Percentiles rank a stretch among this genome's conserved stretches.
phyloP scores from a whole-genome alignment of 306 rosid genomes.

The Alnus rubra region DNA sequence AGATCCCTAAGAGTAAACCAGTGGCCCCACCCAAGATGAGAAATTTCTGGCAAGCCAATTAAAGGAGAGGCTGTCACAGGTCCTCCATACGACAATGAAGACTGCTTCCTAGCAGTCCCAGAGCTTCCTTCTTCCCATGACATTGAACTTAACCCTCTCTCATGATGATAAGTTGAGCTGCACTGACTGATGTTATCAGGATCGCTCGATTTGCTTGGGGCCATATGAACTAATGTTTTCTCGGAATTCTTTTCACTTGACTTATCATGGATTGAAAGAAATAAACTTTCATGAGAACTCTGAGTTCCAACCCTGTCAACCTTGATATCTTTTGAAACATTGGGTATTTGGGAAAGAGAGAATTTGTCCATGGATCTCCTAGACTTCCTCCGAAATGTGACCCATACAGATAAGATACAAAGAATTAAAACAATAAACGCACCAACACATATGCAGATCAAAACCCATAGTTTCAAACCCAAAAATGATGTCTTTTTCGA shows the following conservation, averaged over 20 bases:
- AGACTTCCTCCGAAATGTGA: slow-evolving; percentile 73
- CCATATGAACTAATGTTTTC: slow-evolving; percentile 59
- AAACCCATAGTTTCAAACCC: slow-evolving; percentile 83
- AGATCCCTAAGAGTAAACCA: slow-evolving; percentile 99
- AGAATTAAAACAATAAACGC: slow-evolving; percentile 79
- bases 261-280: slow-evolving; percentile 51
- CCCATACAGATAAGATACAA: slow-evolving; percentile 76
- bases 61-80: slow-evolving; percentile 78
- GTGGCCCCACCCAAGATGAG: slow-evolving; percentile 99
- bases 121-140: slow-evolving; percentile 93
- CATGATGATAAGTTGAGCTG: slow-evolving; percentile 79
- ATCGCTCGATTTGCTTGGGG: slow-evolving; percentile 64
- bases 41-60: slow-evolving; percentile 84
- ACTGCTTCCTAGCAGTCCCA: slow-evolving; percentile 63
- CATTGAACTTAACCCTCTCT: slow-evolving; percentile 73
- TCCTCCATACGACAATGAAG: slow-evolving; percentile 55
- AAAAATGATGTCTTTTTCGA: slow-evolving; percentile 69
- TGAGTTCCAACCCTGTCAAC: slow-evolving; percentile 74
- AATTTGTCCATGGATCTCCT: slow-evolving; percentile 61
- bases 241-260: slow-evolving; percentile 63
- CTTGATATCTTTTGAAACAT: slow-evolving; percentile 78
- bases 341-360: slow-evolving; percentile 72
- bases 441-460: slow-evolving; percentile 79
- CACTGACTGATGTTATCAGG: slow-evolving; percentile 75
- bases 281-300: slow-evolving; percentile 51